Percentiles rank a stretch among this genome's conserved stretches.
Conservation (phyloP, 2,329 filamentous ascomycete species). For the Pseudogymnoascus sp. region DNA sequence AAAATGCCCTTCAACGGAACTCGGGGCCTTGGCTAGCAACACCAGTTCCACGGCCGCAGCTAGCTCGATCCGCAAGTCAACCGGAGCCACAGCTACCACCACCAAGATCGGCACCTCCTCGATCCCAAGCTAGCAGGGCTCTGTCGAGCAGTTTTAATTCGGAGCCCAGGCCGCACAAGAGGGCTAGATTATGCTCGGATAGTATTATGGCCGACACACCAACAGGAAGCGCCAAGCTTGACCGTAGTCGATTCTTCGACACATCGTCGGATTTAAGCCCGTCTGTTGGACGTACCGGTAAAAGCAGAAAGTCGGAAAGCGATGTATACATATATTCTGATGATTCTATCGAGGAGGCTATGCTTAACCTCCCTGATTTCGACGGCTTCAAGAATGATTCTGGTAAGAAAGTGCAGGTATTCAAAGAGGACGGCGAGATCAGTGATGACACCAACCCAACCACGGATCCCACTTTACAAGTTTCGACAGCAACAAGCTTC, state of each 20-base stretch:
- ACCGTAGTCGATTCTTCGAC: constrained; percentile 41
- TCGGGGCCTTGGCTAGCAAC: constrained; percentile 46
- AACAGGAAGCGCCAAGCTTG: constrained; percentile 25
- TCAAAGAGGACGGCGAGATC: neutral
- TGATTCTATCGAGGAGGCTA: constrained; percentile 41
- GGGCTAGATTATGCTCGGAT: constrained; percentile 44
- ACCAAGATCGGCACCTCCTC: constrained; percentile 26
- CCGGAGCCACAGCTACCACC: constrained; percentile 27
- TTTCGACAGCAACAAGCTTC: neutral
- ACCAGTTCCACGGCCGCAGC: constrained; percentile 31
- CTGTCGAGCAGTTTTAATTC: constrained; percentile 31
- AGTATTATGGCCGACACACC: constrained; percentile 28
- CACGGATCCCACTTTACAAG: neutral
- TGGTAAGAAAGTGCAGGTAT: constrained; percentile 9
- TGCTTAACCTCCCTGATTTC: constrained; percentile 36
- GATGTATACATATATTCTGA: constrained; percentile 44
- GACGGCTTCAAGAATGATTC: constrained; percentile 16
- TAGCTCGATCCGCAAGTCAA: constrained; percentile 19
- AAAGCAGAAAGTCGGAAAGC: constrained; percentile 33
- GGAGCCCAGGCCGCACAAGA: constrained; percentile 39
- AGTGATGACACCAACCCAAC: neutral
- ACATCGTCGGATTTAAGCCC: constrained; percentile 31
- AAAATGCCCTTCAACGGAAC: constrained; percentile 47
- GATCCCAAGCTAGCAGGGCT: constrained; percentile 33
- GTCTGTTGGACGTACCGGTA: constrained; percentile 27